Base-by-base conservation (phyloP, 2,329 filamentous ascomycete species). In the Apiospora hydei region DNA sequence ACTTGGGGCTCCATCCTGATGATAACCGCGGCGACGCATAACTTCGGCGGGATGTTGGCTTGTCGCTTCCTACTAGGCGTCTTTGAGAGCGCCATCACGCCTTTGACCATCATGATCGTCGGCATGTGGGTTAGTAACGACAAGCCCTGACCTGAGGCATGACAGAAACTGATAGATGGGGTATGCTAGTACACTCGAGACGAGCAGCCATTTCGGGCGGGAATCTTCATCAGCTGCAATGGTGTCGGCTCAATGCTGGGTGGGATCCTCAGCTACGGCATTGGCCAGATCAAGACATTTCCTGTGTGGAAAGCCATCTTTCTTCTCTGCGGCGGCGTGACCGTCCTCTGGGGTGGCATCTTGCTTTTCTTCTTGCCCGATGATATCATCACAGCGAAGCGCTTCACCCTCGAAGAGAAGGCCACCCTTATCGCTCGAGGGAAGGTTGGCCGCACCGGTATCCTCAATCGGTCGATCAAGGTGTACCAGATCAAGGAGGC, bases 51-150 rank as follows among this genome's bases (percentile, higher is more conserved):
- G 0, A 77, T 88, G 21, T 83, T 83, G 0, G 78, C 83, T 0
- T 84, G 83, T 53, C 82, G 85, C 0, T 85, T 86, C 71, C 77
- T 87, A 2, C 77, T 88, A 0, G 86, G 86, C 0, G 74, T 83
- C 0, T 85, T 87, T 24, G 86, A 88, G 75, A 84, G 85, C 0
- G 82, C 83, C 0, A 85, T 88, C 10, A 86, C 84, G 0, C 85
- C 86, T 0, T 83, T 83, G 16, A 86, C 87, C 70, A 86, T 87
- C 82, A 82, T 88, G 80, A 84, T 87, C 46, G 83, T 87, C 1
- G 80, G 82, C 4, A 85, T 86, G 81, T 88, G 85, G 85, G 73
- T 74, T 66, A 70, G 73, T 69, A 13, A 69, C 73, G n/a, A 69
- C 69, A 67, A 1, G 0, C 3, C 5, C 4, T 10, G 38, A 34